Evolutionary conservation across 73 alveolate species (phyloP).

Genomic region (Blepharisma japonicum): DNA sequence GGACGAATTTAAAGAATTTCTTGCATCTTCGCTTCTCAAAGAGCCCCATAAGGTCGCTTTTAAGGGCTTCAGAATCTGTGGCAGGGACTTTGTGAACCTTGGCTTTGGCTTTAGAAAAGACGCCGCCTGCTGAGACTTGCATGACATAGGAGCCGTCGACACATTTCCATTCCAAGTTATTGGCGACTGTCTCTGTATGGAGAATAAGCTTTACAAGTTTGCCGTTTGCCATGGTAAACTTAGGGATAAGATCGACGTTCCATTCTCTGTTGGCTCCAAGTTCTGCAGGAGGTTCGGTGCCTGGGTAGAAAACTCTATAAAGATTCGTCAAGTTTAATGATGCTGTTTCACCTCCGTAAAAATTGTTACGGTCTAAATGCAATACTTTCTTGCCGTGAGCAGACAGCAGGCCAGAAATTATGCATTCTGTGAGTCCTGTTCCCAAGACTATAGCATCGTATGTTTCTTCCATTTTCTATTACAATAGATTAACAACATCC

Average conservation of each 20-base stretch:
- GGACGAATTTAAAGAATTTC: slow-evolving; percentile 89
- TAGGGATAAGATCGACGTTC: slow-evolving; percentile 98
- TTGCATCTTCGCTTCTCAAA: slow-evolving; percentile 97
- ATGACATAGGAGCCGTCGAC: slow-evolving; percentile 59
- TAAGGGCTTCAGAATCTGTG: slow-evolving; percentile 91
- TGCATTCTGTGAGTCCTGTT: slow-evolving; percentile 98
- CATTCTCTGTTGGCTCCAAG: slow-evolving; percentile 92
- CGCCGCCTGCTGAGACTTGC: slow-evolving; percentile 50
- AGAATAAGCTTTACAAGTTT: slow-evolving; percentile 88
- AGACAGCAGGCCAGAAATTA: slow-evolving; percentile 92
- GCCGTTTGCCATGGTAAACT: slow-evolving; percentile 98
- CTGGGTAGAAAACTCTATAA: slow-evolving; percentile 88
- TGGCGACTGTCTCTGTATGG: slow-evolving; percentile 78
- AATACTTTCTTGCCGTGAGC: slow-evolving; percentile 87
- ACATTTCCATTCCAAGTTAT: slow-evolving; percentile 75
- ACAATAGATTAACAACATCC: too few relatives aligned
- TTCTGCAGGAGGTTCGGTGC: slow-evolving; percentile 71
- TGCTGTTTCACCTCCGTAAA: slow-evolving; percentile 96
- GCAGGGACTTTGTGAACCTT: slow-evolving; percentile 95
- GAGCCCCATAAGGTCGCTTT: slow-evolving; percentile 96
- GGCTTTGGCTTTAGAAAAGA: slow-evolving; percentile 56
- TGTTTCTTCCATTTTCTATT: slow-evolving; percentile 58
- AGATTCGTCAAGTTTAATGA: slow-evolving; percentile 94
- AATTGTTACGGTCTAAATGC: slow-evolving; percentile 93
- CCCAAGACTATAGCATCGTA: slow-evolving; percentile 94